Evolutionary conservation across 164 flowering plant genomes (phyloP), one percentile per base, ranked within the genome.

Genomic region (Vitis amurensis): DNA sequence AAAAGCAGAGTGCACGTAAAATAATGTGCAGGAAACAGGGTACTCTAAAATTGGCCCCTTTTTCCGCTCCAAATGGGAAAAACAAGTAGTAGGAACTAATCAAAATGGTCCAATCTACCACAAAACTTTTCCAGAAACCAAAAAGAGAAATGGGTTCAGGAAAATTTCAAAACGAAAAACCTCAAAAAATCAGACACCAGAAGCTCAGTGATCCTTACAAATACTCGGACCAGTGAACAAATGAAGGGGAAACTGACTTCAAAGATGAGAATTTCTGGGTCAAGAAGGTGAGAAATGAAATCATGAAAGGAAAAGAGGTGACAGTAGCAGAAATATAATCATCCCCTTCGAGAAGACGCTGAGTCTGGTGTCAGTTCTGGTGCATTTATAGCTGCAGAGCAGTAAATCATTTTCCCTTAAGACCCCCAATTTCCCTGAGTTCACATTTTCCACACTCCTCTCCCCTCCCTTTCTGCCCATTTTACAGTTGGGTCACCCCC

Each of bases 21-120:
- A 49, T 50, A 62, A 70, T 47, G 76, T 70, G 69, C 51, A 62
- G 71, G 73, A 71, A 76, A 73, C 59, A 55, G 68, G 67, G 69
- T 31, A 68, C 68, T 7, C 14, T 8, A 66, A 71, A 77, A 70
- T 60, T 44, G 31, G 74, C 55, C 81, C 81, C 71, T 68, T 6
- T 63, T 75, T 58, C 57, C 61, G 49, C 50, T 59, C 59, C 65
- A 51, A 71, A 50, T 48, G 48, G 68, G 55, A 30, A 19, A n/a
- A 17, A 27, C 30, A 19, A 15, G 12, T 16, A 57, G 37, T 11
- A 68, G 27, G 23, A 64, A 6, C 44, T 37, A 37, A 37, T 6
- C 44, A 37, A 37, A 37, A 37, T 37, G 44, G 44, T 37, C 4
- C 7, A 6, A 37, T 37, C 44, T 37, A 37, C 44, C 44, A 37